These are phyloP conservation scores for Aspergillus ellipticus DNA, from an alignment of 495 filamentous ascomycete species.

Conservation along the genomic window DNA sequence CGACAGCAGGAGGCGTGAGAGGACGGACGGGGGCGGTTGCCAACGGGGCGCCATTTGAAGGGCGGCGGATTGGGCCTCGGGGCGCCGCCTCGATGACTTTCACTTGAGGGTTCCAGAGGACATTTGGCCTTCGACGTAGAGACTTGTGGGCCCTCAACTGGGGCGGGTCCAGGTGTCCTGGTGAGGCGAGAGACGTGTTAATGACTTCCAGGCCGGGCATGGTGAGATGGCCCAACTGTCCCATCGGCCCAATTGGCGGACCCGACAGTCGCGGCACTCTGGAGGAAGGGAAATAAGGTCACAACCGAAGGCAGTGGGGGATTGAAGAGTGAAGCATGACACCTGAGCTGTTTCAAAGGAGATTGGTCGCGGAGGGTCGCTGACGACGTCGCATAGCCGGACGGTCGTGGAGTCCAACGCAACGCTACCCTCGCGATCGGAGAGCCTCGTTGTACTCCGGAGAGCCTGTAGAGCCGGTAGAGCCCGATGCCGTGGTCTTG, in stretches of 20 bases:
- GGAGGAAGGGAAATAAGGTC: slow-evolving; percentile 1
- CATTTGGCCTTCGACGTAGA: slow-evolving; percentile 36
- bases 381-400: slow-evolving; percentile 15
- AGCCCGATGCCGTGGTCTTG: no score
- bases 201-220: slow-evolving; percentile 40
- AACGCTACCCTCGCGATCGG: no score
- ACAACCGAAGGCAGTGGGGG: slow-evolving; percentile 11
- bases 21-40: slow-evolving; percentile 32
- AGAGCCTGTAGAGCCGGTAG: no score
- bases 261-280: slow-evolving; percentile 1
- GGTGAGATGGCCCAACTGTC: slow-evolving; percentile 16
- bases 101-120: slow-evolving; percentile 21
- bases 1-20: slow-evolving; percentile 37
- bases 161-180: slow-evolving; percentile 25
- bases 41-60: slow-evolving; percentile 14
- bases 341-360: slow-evolving; percentile 19
- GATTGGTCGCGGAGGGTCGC: slow-evolving; percentile 13
- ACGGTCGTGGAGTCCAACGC: neutral
- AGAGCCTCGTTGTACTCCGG: no score
- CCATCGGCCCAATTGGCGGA: slow-evolving; percentile 3
- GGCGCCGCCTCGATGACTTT: slow-evolving; percentile 26
- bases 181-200: slow-evolving; percentile 30
- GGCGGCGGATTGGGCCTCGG: slow-evolving; percentile 20
- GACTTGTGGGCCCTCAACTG: slow-evolving; percentile 46
- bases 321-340: slow-evolving; percentile 17